phyloP scores from a whole-genome alignment of 306 rosid species.

The Betula pendula region DNA sequence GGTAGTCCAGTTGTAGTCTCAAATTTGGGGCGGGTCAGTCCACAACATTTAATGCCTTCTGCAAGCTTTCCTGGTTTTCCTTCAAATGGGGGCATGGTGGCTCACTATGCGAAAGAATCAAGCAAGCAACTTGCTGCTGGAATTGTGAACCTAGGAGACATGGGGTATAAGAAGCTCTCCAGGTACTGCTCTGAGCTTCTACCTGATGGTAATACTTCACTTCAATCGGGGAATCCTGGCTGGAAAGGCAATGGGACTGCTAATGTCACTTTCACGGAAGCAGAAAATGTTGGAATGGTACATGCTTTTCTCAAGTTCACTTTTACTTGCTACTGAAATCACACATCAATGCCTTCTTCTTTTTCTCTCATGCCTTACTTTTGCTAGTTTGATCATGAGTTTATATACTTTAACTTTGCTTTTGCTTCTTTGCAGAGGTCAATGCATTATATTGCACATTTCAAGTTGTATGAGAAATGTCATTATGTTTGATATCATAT shows the following conservation, averaged over 20 bases:
- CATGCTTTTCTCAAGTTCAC: conserved; percentile 24
- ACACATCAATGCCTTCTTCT: background rate
- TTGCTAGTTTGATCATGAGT: background rate
- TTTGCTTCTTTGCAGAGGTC: background rate
- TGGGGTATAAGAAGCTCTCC: conserved; percentile 89
- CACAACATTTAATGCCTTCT: conserved; percentile 73
- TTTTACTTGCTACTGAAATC: conserved; percentile 19
- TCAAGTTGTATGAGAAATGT: background rate
- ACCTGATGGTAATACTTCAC: conserved; percentile 60
- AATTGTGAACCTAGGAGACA: conserved; percentile 84
- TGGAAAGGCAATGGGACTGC: conserved; percentile 57
- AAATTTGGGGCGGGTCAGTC: conserved; percentile 65
- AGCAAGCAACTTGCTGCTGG: conserved; percentile 97
- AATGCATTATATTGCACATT: background rate
- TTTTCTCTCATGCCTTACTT: background rate
- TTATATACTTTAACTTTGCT: background rate
- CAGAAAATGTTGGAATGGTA: conserved; percentile 85
- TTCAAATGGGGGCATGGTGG: conserved; percentile 87
- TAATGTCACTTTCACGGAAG: conserved; percentile 61
- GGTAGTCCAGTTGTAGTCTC: conserved; percentile 62
- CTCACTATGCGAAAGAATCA: conserved; percentile 93
- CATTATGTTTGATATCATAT: background rate
- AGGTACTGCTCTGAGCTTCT: conserved; percentile 75
- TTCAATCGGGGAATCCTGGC: conserved; percentile 52
- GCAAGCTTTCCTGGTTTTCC: conserved; percentile 68